Conservation (phyloP, 1,284 basidiomycete species). For the Sphagnurus paluster region DNA sequence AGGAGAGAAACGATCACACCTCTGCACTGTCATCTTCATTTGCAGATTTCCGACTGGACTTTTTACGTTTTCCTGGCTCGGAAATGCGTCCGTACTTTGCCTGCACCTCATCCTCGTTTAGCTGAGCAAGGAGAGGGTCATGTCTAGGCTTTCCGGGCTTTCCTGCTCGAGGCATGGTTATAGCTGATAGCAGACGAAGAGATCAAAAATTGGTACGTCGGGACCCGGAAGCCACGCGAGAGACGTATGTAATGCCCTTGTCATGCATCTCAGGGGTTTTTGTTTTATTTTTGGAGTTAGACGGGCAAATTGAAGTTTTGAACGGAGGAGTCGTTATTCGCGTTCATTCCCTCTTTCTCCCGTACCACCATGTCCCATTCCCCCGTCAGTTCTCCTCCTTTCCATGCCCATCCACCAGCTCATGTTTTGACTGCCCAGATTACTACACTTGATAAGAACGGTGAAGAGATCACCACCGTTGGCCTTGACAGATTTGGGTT, state of each 20-base stretch:
- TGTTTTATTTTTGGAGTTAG: slow-evolving; percentile 2
- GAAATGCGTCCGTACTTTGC: slow-evolving; percentile 80
- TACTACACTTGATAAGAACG: slow-evolving; percentile 69
- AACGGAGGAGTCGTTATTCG: slow-evolving; percentile 3
- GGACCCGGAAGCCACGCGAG: slow-evolving; percentile 9
- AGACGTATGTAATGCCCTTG: too few species aligned
- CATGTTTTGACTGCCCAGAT: slow-evolving; percentile 38
- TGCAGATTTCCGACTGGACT: slow-evolving; percentile 42
- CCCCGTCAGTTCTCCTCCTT: slow-evolving; percentile 15
- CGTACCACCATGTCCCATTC: slow-evolving; percentile 21
- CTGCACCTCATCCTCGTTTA: slow-evolving; percentile 73
- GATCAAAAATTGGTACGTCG: slow-evolving; percentile 16
- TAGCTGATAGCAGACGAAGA: slow-evolving; percentile 3
- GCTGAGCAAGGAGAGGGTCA: slow-evolving; percentile 83
- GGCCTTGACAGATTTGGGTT: slow-evolving; percentile 87
- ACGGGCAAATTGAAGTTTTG: too few species aligned
- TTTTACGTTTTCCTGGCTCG: slow-evolving; percentile 72
- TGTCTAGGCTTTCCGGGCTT: slow-evolving; percentile 67
- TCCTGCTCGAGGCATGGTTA: slow-evolving; percentile 61
- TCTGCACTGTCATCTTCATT: slow-evolving; percentile 53
- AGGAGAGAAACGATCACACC: slow-evolving; percentile 35
- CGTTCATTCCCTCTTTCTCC: slow-evolving; percentile 10
- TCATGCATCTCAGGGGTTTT: slow-evolving; percentile 6
- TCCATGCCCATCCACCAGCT: slow-evolving; percentile 5
- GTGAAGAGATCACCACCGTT: slow-evolving; percentile 74